A percentile compares a stretch with the other conserved stretches of the same genome.
phyloP scores from a whole-genome alignment of 176 grass and related monocot genomes.

The Coix lacrymajobi region DNA sequence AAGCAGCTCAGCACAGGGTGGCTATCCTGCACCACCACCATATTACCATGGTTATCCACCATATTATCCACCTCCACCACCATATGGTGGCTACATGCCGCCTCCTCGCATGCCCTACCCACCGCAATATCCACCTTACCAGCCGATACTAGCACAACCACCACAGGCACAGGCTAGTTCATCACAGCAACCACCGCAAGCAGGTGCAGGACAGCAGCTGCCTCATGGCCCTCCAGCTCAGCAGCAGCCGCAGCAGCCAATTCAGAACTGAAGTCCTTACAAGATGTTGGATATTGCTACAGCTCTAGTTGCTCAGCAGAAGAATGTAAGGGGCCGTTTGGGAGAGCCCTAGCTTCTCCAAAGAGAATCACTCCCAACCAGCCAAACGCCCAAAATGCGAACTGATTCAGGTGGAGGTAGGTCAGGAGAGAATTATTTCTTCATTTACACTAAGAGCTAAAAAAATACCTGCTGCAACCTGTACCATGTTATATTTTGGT shows the following conservation, averaged over 20 bases:
- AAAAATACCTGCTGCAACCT: no score
- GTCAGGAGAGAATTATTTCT: no score
- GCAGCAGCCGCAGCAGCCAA: slow-evolving; percentile 21
- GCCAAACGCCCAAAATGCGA: no score
- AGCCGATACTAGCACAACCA: slow-evolving; percentile 35
- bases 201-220: slow-evolving; percentile 31
- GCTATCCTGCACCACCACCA: slow-evolving; percentile 40
- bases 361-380: no score
- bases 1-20: slow-evolving; percentile 40
- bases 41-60: slow-evolving; percentile 68
- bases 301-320: neutral
- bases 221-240: slow-evolving; percentile 20
- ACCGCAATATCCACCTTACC: slow-evolving; percentile 67
- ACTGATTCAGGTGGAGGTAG: no score
- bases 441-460: no score
- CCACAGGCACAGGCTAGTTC: slow-evolving; percentile 38
- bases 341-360: no score
- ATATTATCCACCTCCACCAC: slow-evolving; percentile 39
- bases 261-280: slow-evolving; percentile 28
- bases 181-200: slow-evolving; percentile 14
- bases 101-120: slow-evolving; percentile 65
- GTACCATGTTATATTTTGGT: no score
- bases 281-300: neutral
- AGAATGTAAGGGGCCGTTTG: no score
- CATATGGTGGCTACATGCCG: slow-evolving; percentile 50